phyloP scores from a whole-genome alignment of 345 rosid species.

The Reutealis trisperma region DNA sequence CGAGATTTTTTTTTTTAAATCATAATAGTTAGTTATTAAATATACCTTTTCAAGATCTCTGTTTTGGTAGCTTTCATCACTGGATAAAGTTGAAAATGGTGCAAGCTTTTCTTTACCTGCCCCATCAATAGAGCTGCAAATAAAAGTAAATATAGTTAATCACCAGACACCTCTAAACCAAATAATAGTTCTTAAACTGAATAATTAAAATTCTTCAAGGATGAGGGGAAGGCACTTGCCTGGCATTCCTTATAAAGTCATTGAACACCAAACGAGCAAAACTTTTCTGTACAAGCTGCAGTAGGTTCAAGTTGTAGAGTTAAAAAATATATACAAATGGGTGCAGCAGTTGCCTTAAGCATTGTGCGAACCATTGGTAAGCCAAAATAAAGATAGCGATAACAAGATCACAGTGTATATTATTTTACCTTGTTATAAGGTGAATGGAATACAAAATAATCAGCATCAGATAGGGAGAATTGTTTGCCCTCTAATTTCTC shows the following conservation, averaged over 20 bases:
- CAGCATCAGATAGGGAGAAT: constrained; percentile 78
- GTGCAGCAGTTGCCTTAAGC: background rate
- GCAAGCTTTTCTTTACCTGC: constrained; percentile 74
- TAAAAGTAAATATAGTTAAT: constrained; percentile 6
- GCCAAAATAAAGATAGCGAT: background rate
- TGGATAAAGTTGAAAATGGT: constrained; percentile 71
- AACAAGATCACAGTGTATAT: background rate
- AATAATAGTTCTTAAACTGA: background rate
- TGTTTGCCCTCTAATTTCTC: constrained; percentile 83
- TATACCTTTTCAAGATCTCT: constrained; percentile 97
- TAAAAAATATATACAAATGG: background rate
- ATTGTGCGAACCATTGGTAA: background rate
- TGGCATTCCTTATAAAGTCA: constrained; percentile 81
- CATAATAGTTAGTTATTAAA: background rate
- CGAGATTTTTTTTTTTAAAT: background rate
- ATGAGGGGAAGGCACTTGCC: constrained; percentile 44
- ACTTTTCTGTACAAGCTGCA: constrained; percentile 99
- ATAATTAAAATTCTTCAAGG: background rate
- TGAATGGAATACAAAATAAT: constrained; percentile 88
- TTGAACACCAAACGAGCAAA: constrained; percentile 86
- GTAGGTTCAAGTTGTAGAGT: constrained; percentile 21
- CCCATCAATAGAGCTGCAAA: constrained; percentile 74
- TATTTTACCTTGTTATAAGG: constrained; percentile 90
- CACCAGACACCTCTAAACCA: background rate
- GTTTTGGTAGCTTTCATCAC: constrained; percentile 91